These are phyloP conservation scores for Heritiera littoralis DNA, from an alignment of 345 rosid genomes.

Conservation along the genomic window DNA sequence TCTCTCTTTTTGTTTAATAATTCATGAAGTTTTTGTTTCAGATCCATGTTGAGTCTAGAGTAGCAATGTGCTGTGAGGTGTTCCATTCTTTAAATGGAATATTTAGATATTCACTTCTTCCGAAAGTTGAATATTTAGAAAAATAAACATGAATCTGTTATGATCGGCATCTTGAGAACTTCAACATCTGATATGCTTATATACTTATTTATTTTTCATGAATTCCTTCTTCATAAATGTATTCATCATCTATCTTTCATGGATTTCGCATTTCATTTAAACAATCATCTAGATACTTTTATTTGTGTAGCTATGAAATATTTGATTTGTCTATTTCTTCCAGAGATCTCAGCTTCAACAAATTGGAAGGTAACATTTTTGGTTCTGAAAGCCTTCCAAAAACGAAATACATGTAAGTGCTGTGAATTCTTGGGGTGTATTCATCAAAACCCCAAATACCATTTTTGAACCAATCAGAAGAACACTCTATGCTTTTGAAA, in stretches of 20 bases:
- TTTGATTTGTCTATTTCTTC: not conserved
- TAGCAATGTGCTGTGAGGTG: not conserved
- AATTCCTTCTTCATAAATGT: not conserved
- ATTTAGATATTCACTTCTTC: not conserved
- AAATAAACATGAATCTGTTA: not conserved
- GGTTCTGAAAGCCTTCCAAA: conserved; percentile 21
- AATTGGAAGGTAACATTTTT: conserved; percentile 45
- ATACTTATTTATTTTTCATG: not conserved
- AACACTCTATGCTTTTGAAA: not conserved
- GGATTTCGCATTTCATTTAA: not conserved
- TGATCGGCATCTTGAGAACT: too few relatives aligned
- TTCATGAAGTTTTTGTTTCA: not conserved
- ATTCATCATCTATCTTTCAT: not conserved
- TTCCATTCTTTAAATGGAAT: not conserved
- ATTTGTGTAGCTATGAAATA: not conserved
- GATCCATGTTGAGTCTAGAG: conserved; percentile 3
- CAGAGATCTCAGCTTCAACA: conserved; percentile 65
- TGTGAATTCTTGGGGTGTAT: not conserved
- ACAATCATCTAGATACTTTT: not conserved
- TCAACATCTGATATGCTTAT: too few relatives aligned
- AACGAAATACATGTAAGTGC: conserved; percentile 41
- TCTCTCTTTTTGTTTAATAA: not conserved
- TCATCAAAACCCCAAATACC: not conserved
- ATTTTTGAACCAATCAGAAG: not conserved
- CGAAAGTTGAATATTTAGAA: not conserved